Evolutionary conservation across 2,329 filamentous ascomycete species (phyloP).

Genomic region (Amylocarpus encephaloides): DNA sequence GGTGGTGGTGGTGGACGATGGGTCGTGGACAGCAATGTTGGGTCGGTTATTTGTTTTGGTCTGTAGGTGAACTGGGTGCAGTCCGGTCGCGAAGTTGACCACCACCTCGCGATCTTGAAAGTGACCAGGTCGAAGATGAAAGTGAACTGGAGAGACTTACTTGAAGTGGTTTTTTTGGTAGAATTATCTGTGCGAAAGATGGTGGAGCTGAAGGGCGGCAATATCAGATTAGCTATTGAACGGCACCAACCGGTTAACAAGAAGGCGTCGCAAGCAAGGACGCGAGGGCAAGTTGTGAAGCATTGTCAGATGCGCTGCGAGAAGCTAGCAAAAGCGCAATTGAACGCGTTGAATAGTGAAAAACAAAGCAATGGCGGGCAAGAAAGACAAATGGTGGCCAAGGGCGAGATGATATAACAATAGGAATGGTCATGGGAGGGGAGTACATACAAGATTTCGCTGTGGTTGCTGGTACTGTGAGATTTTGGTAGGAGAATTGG

Average conservation of each 20-base stretch:
- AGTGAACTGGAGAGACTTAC: constrained; percentile 3
- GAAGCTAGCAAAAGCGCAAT: constrained; percentile 1
- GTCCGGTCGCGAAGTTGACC: constrained; percentile 5
- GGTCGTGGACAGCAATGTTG: not conserved
- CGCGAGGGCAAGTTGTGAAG: constrained; percentile 3
- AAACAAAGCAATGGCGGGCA: not conserved
- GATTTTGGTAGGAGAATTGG: not conserved
- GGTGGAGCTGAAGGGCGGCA: constrained; percentile 1
- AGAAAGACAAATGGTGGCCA: not conserved
- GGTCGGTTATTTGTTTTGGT: not conserved
- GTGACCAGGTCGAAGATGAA: not conserved
- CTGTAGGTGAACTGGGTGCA: not conserved
- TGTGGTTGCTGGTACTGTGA: too few relatives aligned
- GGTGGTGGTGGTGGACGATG: not conserved
- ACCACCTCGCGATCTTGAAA: constrained; percentile 1
- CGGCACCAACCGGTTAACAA: constrained; percentile 1
- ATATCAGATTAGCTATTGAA: not conserved
- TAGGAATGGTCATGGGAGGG: too few relatives aligned
- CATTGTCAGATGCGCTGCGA: constrained; percentile 4
- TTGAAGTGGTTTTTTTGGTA: constrained; percentile 4
- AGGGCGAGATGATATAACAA: not conserved
- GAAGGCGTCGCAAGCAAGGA: constrained; percentile 1
- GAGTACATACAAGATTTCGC: too few relatives aligned
- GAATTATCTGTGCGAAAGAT: not conserved
- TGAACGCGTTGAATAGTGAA: constrained; percentile 1